phyloP scores from a whole-genome alignment of 345 rosid genomes.

The Linum trigynum region DNA sequence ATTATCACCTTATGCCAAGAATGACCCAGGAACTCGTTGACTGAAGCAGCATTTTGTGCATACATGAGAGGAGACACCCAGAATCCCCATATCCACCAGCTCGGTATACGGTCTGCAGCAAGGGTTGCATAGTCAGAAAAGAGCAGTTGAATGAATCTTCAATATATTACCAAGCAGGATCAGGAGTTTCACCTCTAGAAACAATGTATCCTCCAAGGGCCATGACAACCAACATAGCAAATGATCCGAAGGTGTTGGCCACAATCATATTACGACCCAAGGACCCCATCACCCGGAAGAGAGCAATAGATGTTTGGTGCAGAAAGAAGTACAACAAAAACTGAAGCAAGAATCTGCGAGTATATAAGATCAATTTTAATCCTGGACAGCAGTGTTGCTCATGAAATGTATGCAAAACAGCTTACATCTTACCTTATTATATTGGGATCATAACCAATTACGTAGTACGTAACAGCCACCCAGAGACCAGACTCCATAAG shows the following conservation, averaged over 20 bases:
- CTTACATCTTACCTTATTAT: constrained; percentile 45
- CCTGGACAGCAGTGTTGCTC: not conserved
- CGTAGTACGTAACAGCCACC: constrained; percentile 84
- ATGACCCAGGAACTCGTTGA: constrained; percentile 86
- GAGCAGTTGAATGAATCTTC: constrained; percentile 1
- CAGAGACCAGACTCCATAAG: constrained; percentile 84
- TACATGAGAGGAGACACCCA: constrained; percentile 96
- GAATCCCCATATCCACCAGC: constrained; percentile 99
- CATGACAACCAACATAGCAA: constrained; percentile 96
- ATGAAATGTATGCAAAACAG: constrained; percentile 10
- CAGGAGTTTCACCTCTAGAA: constrained; percentile 56
- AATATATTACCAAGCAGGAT: constrained; percentile 9
- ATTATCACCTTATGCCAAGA: constrained; percentile 73
- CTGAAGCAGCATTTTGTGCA: constrained; percentile 95
- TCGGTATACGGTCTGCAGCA: constrained; percentile 70
- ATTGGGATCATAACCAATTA: constrained; percentile 83
- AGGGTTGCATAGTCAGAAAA: constrained; percentile 12
- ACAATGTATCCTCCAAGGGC: constrained; percentile 92
- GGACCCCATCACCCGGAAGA: constrained; percentile 95
- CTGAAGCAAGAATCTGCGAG: constrained; percentile 74
- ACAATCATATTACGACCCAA: constrained; percentile 93
- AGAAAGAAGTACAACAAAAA: constrained; percentile 72
- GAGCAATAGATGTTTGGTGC: constrained; percentile 90
- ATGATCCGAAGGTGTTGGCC: constrained; percentile 94
- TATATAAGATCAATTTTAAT: constrained; percentile 16